Base-by-base conservation (phyloP, 1,139 yeast species). In the Debaryomyces singareniensis region DNA sequence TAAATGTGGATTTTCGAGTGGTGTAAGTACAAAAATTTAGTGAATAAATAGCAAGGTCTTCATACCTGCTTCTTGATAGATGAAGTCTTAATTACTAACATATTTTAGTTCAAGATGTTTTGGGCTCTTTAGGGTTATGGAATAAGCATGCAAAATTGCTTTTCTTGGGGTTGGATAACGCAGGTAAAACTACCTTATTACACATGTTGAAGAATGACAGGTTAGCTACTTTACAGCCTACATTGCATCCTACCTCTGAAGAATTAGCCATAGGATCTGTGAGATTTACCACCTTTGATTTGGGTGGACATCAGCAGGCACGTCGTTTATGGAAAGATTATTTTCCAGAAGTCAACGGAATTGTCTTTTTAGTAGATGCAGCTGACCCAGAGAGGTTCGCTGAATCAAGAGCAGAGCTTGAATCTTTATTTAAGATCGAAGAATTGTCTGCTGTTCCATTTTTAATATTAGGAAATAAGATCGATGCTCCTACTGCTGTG, bases 271-370 rank as follows among this genome's bases (percentile, higher is more conserved):
- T 91, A 50, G 98, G 97, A 42, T 82, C 84, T 44, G 95, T 91
- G 41, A 82, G 91, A 59, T 91, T 91, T 72, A 91, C 99, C 38
- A 93, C 98, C 25, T 91, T 91, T 49, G 99, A 91, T 61, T 73
- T 91, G 50, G 99, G 99, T 59, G 99, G 99, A 26, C 98, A 91
- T 68, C 81, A 76, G 57, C 96, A 89, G 64, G 98, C 98, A 29
- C 89, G 99, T 68, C 86, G 98, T 65, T 78, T 91, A 54, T 91
- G 99, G 99, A 89, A 87, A 58, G 97, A 91, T 58, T 91, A 91
- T 61, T 91, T 93, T 79, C 99, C 98, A 33, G 98, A 91, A 62
- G 98, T 91, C 34, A 84, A 87, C 58, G 98, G 97, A 32, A 91
- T 91, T 47, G 97, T 91, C 16, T 93, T 85, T 61, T 71, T 93